phyloP scores from a whole-genome alignment of 257 asterid genomes.

The Salvia miltiorrhiza region DNA sequence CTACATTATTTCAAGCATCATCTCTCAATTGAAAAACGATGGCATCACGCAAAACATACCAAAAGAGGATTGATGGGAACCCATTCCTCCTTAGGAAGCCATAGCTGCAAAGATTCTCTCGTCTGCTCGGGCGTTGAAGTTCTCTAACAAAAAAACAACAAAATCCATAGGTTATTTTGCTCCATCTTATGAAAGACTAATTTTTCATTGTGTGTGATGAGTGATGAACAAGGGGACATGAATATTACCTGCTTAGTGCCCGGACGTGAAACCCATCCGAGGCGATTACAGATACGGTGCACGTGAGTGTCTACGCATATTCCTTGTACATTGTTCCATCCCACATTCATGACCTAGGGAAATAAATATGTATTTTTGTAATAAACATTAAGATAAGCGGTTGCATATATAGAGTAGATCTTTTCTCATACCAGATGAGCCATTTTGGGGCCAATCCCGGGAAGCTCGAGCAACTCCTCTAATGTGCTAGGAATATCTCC shows the following conservation, averaged over 20 bases:
- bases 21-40: too few species aligned
- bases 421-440: conserved; percentile 79
- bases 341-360: conserved; percentile 88
- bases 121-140: conserved; percentile 84
- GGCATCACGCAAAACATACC: conserved; percentile 61
- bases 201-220: neutral
- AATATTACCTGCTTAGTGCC: conserved; percentile 68
- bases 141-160: conserved; percentile 39
- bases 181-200: neutral
- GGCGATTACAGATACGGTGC: conserved; percentile 92
- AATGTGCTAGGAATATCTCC: conserved; percentile 93
- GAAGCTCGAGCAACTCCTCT: conserved; percentile 82
- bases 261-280: conserved; percentile 89
- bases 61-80: conserved; percentile 90
- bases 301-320: conserved; percentile 99
- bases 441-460: conserved; percentile 99
- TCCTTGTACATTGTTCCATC: conserved; percentile 95
- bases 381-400: conserved; percentile 2
- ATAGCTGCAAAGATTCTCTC: conserved; percentile 79
- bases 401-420: neutral
- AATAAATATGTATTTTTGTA: neutral
- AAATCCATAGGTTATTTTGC: neutral
- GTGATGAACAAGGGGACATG: too few species aligned
- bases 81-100: conserved; percentile 99
- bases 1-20: too few species aligned